phyloP scores from a whole-genome alignment of 768 basidiomycete genomes.

The Xerocomellus amylosporus region DNA sequence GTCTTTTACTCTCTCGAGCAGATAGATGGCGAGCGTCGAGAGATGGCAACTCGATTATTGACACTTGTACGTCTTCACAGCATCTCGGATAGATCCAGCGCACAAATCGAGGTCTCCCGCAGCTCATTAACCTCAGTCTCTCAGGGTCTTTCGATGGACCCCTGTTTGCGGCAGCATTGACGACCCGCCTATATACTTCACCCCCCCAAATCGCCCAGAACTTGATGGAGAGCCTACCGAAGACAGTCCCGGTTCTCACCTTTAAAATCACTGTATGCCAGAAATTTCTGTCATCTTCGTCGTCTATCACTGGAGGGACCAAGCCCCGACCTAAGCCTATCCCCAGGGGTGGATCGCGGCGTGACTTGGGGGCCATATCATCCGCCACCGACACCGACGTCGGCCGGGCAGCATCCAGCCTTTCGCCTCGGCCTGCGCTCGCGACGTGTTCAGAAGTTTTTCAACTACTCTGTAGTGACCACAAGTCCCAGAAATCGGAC shows the following conservation, averaged over 20 bases:
- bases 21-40: constrained; percentile 27
- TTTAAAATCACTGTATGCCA: constrained; percentile 47
- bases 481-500: constrained; percentile 6
- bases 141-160: constrained; percentile 37
- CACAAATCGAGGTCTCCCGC: neutral
- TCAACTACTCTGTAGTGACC: constrained; percentile 19
- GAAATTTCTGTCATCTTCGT: constrained; percentile 34
- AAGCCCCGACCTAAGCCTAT: constrained; percentile 36
- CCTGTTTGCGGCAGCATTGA: constrained; percentile 36
- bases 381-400: constrained; percentile 7
- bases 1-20: constrained; percentile 38
- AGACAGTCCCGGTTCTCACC: constrained; percentile 33
- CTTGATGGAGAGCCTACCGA: constrained; percentile 38
- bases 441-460: constrained; percentile 29
- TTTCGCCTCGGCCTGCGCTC: constrained; percentile 26
- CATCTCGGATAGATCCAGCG: neutral
- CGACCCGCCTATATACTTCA: constrained; percentile 34
- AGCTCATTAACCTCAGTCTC: constrained; percentile 44
- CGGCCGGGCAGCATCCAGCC: constrained; percentile 18
- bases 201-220: constrained; percentile 28
- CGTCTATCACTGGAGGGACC: constrained; percentile 9
- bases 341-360: constrained; percentile 21
- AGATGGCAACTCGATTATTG: constrained; percentile 36
- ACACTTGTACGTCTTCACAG: constrained; percentile 26
- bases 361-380: constrained; percentile 3